Evolutionary conservation across 2,329 filamentous ascomycete genomes (phyloP), one percentile per base, ranked within the genome.

Genomic region (Tolypocladium inflatum): DNA sequence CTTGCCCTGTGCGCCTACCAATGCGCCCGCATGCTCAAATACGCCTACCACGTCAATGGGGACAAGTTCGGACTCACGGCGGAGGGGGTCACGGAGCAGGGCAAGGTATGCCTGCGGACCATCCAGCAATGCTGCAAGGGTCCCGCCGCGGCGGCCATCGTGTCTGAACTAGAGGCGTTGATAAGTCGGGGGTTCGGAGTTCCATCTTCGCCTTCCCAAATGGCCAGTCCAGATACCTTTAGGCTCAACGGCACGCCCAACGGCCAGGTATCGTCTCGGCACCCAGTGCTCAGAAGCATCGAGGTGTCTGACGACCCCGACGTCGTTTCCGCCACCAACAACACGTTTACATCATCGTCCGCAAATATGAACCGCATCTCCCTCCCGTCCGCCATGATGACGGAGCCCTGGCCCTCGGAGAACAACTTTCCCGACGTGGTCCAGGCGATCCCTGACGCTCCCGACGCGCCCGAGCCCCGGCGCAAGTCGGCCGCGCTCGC

Each of bases 1-100:
- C 71, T 84, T 42, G 77, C 80, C 9, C 75, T 79, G 4, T 83
- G 81, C 60, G 77, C 80, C 1, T 82, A 82, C 57, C 80, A 83
- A 62, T 83, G 80, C 56, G 76, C 77, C 11, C 74, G 79, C 35
- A 76, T 82, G 64, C 68, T 84, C 55, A 79, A 78, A 39, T 80
- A 81, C 61, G 75, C 76, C 2, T 75, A 78, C 55, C 78, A 80
- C 56, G 76, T 73, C 23, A 74, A 73, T 51, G 72, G 70, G 1
- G 69, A 68, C 3, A 76, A 79, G 54, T 71, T 78, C 50, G 73
- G 74, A 2, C 68, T 82, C 19, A 74, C 73, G 1, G 65, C 71
- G 4, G 79, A 80, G 15, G 71, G 73, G 19, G 76, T 82, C 26
- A 66, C 74, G 50, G 79, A 83, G 55, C 74, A 80, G 48, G 77